Evolutionary conservation across 805 yeast genomes (phyloP).

Genomic region (Schizosaccharomyces octosporus): DNA sequence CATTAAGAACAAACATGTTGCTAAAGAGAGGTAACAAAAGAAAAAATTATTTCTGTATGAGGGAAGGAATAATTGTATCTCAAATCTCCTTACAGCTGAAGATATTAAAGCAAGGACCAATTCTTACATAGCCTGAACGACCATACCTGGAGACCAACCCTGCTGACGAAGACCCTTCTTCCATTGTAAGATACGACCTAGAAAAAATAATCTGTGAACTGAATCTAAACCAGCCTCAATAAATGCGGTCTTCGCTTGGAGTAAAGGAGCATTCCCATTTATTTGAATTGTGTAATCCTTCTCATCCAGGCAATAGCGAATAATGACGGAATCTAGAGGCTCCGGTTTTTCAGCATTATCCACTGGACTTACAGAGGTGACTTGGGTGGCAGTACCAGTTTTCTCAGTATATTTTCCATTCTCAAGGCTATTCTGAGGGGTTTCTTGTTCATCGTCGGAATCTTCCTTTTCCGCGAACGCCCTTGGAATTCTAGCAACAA

Average conservation of each 20-base stretch:
- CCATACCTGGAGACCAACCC: neutral
- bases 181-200: neutral
- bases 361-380: neutral
- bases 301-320: neutral
- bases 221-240: neutral
- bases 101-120: too few species aligned
- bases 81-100: neutral
- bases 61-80: neutral
- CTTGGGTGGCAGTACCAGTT: neutral
- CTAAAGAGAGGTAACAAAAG: too few species aligned
- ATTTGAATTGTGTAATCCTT: neutral
- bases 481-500: neutral
- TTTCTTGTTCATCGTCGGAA: neutral
- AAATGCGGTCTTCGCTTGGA: neutral
- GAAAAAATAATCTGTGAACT: neutral
- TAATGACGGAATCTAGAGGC: neutral
- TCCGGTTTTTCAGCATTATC: neutral
- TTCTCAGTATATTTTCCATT: neutral
- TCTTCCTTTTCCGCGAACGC: neutral
- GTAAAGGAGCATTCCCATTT: neutral
- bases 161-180: neutral
- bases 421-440: neutral
- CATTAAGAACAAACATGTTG: too few species aligned
- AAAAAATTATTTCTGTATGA: too few species aligned
- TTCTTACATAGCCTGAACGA: slow-evolving; percentile 1